A percentile compares a stretch with the other conserved stretches of the same genome.
phyloP scores from a whole-genome alignment of 768 basidiomycete genomes.

The Amanita inopinata region DNA sequence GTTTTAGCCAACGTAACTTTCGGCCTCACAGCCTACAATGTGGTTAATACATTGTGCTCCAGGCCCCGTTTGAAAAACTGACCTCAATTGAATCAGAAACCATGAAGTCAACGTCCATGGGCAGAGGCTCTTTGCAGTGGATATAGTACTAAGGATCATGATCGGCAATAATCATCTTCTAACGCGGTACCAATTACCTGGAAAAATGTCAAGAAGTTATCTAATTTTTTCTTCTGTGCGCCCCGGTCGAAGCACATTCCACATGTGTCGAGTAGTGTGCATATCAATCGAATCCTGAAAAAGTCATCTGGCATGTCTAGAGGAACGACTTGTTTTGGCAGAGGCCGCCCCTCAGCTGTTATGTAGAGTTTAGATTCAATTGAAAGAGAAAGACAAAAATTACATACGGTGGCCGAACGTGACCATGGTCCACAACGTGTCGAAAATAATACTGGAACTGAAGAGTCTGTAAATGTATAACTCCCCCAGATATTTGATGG shows the following conservation, averaged over 20 bases:
- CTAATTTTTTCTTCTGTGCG: slow-evolving; percentile 84
- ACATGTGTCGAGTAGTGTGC: slow-evolving; percentile 88
- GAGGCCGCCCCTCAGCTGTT: slow-evolving; percentile 80
- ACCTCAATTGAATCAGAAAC: slow-evolving; percentile 90
- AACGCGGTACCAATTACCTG: slow-evolving; percentile 45
- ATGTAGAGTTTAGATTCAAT: slow-evolving; percentile 8
- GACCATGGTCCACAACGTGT: slow-evolving; percentile 87
- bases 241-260: slow-evolving; percentile 98
- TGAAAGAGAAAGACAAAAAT: slow-evolving; percentile 1
- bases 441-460: slow-evolving; percentile 84
- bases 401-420: slow-evolving; percentile 93
- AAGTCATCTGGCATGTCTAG: slow-evolving; percentile 94
- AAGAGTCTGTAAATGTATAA: slow-evolving; percentile 93
- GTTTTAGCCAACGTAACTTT: slow-evolving; percentile 62
- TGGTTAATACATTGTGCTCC: background rate
- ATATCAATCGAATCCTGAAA: slow-evolving; percentile 88
- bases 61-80: background rate
- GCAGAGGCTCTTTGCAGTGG: slow-evolving; percentile 79
- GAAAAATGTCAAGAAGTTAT: slow-evolving; percentile 88
- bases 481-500: slow-evolving; percentile 93
- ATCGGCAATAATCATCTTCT: slow-evolving; percentile 1
- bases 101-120: slow-evolving; percentile 99
- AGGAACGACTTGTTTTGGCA: slow-evolving; percentile 63
- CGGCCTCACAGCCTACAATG: slow-evolving; percentile 69
- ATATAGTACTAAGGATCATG: slow-evolving; percentile 58